These are phyloP conservation scores for Candida sp. DNA, from an alignment of 1,139 yeast species.

Conservation along the genomic window DNA sequence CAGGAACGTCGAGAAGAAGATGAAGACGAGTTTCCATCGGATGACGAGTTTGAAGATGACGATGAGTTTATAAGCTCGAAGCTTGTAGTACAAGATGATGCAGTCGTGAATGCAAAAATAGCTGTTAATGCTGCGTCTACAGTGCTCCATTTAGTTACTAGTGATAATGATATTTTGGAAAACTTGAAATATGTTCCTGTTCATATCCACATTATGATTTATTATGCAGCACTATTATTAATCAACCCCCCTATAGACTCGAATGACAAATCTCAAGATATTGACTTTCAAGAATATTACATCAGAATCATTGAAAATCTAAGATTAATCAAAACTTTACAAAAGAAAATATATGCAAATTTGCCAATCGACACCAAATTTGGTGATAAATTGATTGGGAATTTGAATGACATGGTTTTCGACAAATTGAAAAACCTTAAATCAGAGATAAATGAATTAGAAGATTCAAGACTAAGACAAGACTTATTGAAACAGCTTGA, in stretches of 20 bases:
- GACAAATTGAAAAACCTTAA: slow-evolving; percentile 25
- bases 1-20: slow-evolving; percentile 14
- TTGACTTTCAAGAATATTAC: slow-evolving; percentile 15
- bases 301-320: slow-evolving; percentile 24
- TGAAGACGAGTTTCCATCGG: slow-evolving; percentile 21
- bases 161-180: slow-evolving; percentile 55
- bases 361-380: slow-evolving; percentile 54
- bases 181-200: slow-evolving; percentile 66
- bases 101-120: slow-evolving; percentile 38
- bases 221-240: slow-evolving; percentile 60
- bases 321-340: slow-evolving; percentile 34
- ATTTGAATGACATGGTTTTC: slow-evolving; percentile 41
- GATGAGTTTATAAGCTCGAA: slow-evolving; percentile 37
- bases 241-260: slow-evolving; percentile 44
- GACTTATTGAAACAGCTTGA: neutral
- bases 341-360: slow-evolving; percentile 40
- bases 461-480: neutral
- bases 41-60: slow-evolving; percentile 23
- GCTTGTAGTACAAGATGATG: slow-evolving; percentile 33
- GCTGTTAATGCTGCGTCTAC: slow-evolving; percentile 66
- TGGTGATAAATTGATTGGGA: slow-evolving; percentile 45
- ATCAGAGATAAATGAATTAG: slow-evolving; percentile 1
- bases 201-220: slow-evolving; percentile 68
- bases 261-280: slow-evolving; percentile 14
- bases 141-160: slow-evolving; percentile 54